Evolutionary conservation across 225 moss, liverwort and hornwort species (phyloP), one percentile per base, ranked within the genome.

Genomic region (Marchantia paleacea): DNA sequence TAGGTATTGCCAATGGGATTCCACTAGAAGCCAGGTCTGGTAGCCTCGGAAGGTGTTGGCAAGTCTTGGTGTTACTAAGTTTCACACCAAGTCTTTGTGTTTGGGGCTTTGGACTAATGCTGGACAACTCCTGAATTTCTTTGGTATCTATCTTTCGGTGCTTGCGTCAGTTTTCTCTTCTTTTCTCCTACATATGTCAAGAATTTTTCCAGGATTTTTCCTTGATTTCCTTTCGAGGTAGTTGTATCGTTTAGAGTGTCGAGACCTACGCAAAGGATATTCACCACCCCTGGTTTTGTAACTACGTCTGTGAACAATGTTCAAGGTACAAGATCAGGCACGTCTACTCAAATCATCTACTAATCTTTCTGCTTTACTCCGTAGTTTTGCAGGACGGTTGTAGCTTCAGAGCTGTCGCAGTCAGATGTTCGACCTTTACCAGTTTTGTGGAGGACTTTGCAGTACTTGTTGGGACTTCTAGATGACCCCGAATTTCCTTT

Each of bases 371-470:
- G 53, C 8, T 55, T 48, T 14, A 19, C 68, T 80, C 82, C 65
- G 84, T 89, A 97, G 97, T 97, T 94, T 89, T 97, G 97, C 92
- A 97, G 97, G 93, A 97, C 94, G 70, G 89, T 94, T 80, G 90
- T 93, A 71, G 90, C 88, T 79, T 85, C 91, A 75, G 92, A 90
- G 83, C 83, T 97, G 80, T 87, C 89, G 61, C 88, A 87, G 82
- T 91, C 97, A 49, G 97, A 97, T 86, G 90, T 97, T 71, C 91
- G 97, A 73, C 93, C 97, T 55, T 90, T 94, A 72, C 88, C 86
- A 80, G 94, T 97, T 67, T 81, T 97, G 76, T 92, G 93, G 91
- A 89, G 87, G 75, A 97, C 97, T 30, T 85, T 91, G 68, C 91
- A 94, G 63, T 94, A 97, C 85, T 85, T 97, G 63, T 80, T 94